Conservation (phyloP, 202 grass and related monocot species). For the Schoenoplectus tabernaemontani region DNA sequence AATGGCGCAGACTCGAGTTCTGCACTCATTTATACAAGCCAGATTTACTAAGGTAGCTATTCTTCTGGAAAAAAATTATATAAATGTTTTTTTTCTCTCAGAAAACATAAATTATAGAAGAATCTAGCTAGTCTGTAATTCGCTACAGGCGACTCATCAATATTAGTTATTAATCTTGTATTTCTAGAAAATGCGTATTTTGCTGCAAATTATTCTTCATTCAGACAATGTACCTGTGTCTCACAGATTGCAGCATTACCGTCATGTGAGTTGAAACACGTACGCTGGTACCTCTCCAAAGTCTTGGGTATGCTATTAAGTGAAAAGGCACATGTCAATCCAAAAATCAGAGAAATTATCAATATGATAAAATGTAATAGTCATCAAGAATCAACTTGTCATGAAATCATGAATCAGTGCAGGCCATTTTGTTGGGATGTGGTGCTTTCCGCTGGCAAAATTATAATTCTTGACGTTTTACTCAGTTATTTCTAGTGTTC, state of each 20-base stretch:
- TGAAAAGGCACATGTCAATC: neutral
- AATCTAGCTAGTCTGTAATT: neutral
- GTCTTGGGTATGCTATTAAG: constrained; percentile 60
- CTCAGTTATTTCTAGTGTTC: no score
- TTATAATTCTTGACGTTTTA: no score
- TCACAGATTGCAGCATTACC: constrained; percentile 47
- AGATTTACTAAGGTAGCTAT: neutral
- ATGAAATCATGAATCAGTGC: no score
- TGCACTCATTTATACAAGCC: neutral
- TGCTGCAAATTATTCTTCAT: neutral
- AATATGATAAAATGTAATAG: neutral
- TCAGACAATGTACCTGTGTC: constrained; percentile 50
- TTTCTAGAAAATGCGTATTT: neutral
- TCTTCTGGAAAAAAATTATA: no score
- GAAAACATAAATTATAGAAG: no score
- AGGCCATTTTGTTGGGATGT: no score
- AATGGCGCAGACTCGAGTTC: neutral
- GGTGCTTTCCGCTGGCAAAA: no score
- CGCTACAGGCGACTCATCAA: neutral
- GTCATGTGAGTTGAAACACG: constrained; percentile 79
- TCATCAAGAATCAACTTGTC: no score
- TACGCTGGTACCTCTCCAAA: constrained; percentile 80
- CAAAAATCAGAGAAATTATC: neutral
- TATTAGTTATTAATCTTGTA: neutral
- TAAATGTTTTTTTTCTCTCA: no score